Base-by-base conservation (phyloP, 2,329 filamentous ascomycete species). In the Fusarium penzigii region DNA sequence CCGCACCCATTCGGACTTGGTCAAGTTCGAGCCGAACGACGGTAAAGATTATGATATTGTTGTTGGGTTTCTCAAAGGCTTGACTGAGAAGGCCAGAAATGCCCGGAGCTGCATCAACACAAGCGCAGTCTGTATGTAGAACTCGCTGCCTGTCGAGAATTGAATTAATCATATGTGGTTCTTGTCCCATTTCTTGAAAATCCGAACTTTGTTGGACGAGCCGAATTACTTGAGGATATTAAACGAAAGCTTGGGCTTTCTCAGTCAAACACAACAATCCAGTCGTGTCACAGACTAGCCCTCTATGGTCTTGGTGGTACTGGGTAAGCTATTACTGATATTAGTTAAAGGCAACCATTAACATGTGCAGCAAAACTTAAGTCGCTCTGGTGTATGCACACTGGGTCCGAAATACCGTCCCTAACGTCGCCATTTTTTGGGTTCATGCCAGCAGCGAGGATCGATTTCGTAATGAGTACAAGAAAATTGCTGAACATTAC, bases 401-500 rank as follows among this genome's bases (percentile, higher is more conserved):
- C 4, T 63, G 61, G 58, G 0, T 51, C 1, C 56, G 49, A 1
- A 51, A 56, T 0, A 7, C 39, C 6, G 40, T 13, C 5, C 47
- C 56, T 0, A 34, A 56, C 6, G 44, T 25, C 0, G 71, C 67
- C 14, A 55, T 70, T 1, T 72, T 73, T 42, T 73, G 70, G 70
- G 55, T 73, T 1, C 65, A 72, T 51, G 69, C 68, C 0, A 61
- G 54, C 3, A 71, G 56, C 3, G 32, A 46, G 1, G 65, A 64
- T 2, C 64, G 70, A 1, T 63, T 73, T n/a, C 59, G 67, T 10
- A 59, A 74, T 42, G 59, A 61, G 0, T 73, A 70, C n/a, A 16
- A 51, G 25, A 43, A 39, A 0, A 73, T 75, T n/a, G 70, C 70
- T 1, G 51, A 67, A 12, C 16, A 51, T 2, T 61, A 66, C 34